Evolutionary conservation across 768 basidiomycete genomes (phyloP), one percentile per base, ranked within the genome.

Genomic region (Rhizopogon sp.): DNA sequence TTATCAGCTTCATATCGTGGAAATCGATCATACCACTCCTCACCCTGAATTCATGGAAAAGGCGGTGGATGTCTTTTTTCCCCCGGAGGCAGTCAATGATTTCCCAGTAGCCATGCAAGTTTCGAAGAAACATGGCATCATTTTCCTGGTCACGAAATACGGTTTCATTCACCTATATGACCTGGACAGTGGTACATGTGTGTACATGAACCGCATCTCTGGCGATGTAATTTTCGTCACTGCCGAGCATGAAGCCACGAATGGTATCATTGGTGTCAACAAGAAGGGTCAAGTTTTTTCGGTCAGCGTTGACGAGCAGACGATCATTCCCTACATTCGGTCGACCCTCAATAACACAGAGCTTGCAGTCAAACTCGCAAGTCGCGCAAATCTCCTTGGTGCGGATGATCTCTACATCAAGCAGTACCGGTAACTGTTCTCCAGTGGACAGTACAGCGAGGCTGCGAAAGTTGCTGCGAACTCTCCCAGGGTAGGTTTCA

Each of bases 81-180:
- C 97, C 52, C 87, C 95, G 1, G 97, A 99, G 70, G 97, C 97
- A 6, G 89, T 87, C 50, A 98, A 95, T 68, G 97, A 99, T 67
- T 99, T 99, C 79, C 97, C 97, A 13, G 97, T 99, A 29, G 93
- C 97, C 31, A 98, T 99, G 93, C 97, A 99, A 69, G 93, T 98
- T 37, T 98, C 97, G 39, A 86, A 88, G 72, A 91, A 92, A 70
- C 95, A 97, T 71, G 96, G 97, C 37, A 93, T 99, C 71, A 77
- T 97, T 66, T 99, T 95, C 75, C 81, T 99, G 55, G 92, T 98
- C 67, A 98, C 97, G 54, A 99, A 99, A 72, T 98, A 93, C 69
- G 97, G 97, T 41, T 98, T 99, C 76, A 98, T 99, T 67, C 97
- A 98, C 71, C 81, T 99, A 11, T 99, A 99, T 72, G 97, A 99